phyloP scores from a whole-genome alignment of 495 filamentous ascomycete genomes.

The Aspergillus sclerotioniger region DNA sequence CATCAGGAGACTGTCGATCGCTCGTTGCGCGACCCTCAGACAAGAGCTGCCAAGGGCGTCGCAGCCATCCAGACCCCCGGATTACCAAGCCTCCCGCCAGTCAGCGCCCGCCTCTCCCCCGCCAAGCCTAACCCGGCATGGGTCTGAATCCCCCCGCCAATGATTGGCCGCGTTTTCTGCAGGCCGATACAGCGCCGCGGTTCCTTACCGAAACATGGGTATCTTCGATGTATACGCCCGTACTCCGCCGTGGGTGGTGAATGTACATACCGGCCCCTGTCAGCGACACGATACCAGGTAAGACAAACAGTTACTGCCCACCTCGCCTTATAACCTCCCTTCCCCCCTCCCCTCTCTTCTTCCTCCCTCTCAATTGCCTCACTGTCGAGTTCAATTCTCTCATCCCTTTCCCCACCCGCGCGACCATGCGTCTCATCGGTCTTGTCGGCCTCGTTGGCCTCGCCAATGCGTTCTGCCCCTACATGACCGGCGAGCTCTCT shows the following conservation, averaged over 20 bases:
- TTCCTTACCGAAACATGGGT: no score
- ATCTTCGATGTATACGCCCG: no score
- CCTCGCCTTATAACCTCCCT: no score
- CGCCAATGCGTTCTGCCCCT: slow-evolving; percentile 43
- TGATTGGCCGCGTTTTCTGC: not conserved
- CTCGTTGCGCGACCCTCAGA: no score
- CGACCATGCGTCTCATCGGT: slow-evolving; percentile 29
- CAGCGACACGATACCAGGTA: no score
- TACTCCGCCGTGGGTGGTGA: no score
- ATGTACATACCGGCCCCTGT: no score
- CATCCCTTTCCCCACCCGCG: not conserved
- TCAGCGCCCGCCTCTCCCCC: not conserved
- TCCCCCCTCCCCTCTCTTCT: not conserved
- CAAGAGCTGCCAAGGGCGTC: not conserved
- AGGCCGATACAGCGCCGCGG: no score
- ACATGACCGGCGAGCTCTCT: slow-evolving; percentile 35
- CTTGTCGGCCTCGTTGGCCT: slow-evolving; percentile 37
- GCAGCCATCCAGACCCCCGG: not conserved
- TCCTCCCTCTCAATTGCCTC: not conserved
- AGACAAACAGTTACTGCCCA: no score
- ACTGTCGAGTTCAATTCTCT: not conserved
- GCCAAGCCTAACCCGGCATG: not conserved
- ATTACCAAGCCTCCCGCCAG: not conserved
- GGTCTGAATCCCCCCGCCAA: not conserved
- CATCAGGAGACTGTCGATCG: no score